Evolutionary conservation across 2,329 filamentous ascomycete species (phyloP).

Genomic region (Fulvia fulva): DNA sequence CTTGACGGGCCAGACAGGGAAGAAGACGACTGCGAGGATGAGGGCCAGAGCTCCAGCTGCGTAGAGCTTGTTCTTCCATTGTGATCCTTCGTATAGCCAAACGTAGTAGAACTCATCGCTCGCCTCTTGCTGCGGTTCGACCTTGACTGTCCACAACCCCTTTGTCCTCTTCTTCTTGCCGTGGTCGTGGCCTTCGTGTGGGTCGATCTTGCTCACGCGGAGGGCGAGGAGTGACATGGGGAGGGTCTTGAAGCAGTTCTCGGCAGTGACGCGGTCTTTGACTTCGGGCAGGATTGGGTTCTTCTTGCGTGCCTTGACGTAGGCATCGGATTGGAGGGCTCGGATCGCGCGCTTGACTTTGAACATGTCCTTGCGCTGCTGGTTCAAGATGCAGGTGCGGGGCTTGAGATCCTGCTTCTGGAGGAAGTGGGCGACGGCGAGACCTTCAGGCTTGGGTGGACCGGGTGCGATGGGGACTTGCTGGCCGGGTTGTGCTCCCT

Average conservation of each 20-base stretch:
- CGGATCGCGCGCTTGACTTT: conserved; percentile 95
- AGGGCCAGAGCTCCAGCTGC: conserved; percentile 74
- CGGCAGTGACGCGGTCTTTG: conserved; percentile 79
- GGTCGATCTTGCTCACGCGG: conserved; percentile 78
- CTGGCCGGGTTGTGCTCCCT: conserved; percentile 46
- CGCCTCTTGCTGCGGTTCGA: conserved; percentile 93
- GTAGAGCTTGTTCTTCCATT: conserved; percentile 91
- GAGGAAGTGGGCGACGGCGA: conserved; percentile 87
- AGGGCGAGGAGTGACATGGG: conserved; percentile 92
- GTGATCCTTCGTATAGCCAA: conserved; percentile 92
- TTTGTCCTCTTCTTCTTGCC: conserved; percentile 76
- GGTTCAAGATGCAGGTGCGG: conserved; percentile 87
- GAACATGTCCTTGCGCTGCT: conserved; percentile 98
- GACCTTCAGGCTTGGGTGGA: conserved; percentile 80
- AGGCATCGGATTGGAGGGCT: conserved; percentile 81
- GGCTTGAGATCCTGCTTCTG: conserved; percentile 79
- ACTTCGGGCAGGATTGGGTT: conserved; percentile 85
- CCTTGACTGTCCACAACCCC: conserved; percentile 91
- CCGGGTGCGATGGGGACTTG: conserved; percentile 68
- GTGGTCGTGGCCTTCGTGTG: conserved; percentile 69
- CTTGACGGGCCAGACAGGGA: conserved; percentile 91
- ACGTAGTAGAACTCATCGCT: conserved; percentile 87
- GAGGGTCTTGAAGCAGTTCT: conserved; percentile 91
- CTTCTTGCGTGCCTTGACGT: conserved; percentile 83
- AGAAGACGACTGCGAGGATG: conserved; percentile 87